phyloP scores from a whole-genome alignment of 2,329 filamentous ascomycete genomes.

The Exophiala aquamarina region DNA sequence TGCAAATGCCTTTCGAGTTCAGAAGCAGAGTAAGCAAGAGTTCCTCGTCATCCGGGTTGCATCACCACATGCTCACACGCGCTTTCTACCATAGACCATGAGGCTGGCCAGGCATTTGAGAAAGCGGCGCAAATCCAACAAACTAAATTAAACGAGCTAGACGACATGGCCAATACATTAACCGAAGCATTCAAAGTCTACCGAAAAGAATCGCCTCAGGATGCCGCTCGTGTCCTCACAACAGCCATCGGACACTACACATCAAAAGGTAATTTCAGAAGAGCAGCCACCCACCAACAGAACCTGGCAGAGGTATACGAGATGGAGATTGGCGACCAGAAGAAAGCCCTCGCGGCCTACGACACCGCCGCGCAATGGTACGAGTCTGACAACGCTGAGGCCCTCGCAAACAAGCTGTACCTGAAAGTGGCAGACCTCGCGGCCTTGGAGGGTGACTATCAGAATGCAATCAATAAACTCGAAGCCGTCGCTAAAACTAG shows the following conservation, averaged over 20 bases:
- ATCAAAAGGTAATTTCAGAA: slow-evolving; percentile 82
- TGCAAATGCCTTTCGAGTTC: slow-evolving; percentile 86
- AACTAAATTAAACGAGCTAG: slow-evolving; percentile 80
- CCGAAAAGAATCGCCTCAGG: slow-evolving; percentile 77
- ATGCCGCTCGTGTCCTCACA: slow-evolving; percentile 77
- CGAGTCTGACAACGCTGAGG: slow-evolving; percentile 79
- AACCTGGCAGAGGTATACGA: slow-evolving; percentile 85
- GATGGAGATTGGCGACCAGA: slow-evolving; percentile 73
- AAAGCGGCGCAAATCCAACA: slow-evolving; percentile 78
- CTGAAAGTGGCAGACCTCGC: slow-evolving; percentile 88
- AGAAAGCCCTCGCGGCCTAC: slow-evolving; percentile 78
- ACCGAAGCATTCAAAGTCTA: slow-evolving; percentile 96
- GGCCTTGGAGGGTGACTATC: slow-evolving; percentile 79
- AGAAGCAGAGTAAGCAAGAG: slow-evolving; percentile 68
- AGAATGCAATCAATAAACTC: slow-evolving; percentile 76
- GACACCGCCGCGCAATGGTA: slow-evolving; percentile 87
- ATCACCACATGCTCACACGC: not conserved
- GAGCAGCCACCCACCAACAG: slow-evolving; percentile 89
- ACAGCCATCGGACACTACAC: slow-evolving; percentile 84
- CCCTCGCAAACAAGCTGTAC: slow-evolving; percentile 90
- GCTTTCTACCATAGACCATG: slow-evolving; percentile 60
- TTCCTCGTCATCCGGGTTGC: slow-evolving; percentile 12
- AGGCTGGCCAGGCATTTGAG: slow-evolving; percentile 85
- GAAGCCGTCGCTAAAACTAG: slow-evolving; percentile 78
- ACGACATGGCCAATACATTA: slow-evolving; percentile 85